Evolutionary conservation across 2,329 filamentous ascomycete genomes (phyloP).

Genomic region (Ceratocystis cubensis): DNA sequence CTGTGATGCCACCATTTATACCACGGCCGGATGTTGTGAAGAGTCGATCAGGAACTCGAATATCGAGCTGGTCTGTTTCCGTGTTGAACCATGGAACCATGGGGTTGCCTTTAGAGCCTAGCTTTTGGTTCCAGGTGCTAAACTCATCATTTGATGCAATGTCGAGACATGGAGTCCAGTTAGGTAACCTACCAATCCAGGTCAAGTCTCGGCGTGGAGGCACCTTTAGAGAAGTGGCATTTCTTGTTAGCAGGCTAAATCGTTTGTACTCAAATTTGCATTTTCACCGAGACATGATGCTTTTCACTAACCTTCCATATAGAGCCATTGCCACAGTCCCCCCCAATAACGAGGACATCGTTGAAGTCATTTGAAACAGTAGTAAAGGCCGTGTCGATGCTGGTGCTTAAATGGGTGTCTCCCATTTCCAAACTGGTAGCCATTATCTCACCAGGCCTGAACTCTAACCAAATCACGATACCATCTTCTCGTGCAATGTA

Average conservation of each 20-base stretch:
- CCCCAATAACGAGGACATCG: conserved; percentile 69
- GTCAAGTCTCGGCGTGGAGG: conserved; percentile 41
- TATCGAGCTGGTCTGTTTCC: conserved; percentile 19
- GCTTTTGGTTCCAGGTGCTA: conserved; percentile 27
- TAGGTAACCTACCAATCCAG: conserved; percentile 41
- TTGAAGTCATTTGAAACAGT: conserved; percentile 54
- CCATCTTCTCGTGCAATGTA: conserved; percentile 86
- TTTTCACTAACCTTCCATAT: conserved; percentile 51
- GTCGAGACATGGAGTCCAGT: conserved; percentile 50
- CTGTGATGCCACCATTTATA: conserved; percentile 48
- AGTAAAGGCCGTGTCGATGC: conserved; percentile 71
- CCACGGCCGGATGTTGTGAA: conserved; percentile 57
- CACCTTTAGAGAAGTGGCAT: conserved; percentile 30
- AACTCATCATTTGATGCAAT: conserved; percentile 36
- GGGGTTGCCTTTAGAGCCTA: conserved; percentile 20
- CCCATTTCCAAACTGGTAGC: conserved; percentile 21
- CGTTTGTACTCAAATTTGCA: not conserved
- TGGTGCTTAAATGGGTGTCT: conserved; percentile 36
- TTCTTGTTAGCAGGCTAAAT: not conserved
- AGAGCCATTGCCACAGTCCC: conserved; percentile 64
- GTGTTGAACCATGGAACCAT: conserved; percentile 23
- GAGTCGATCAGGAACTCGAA: conserved; percentile 37
- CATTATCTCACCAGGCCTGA: conserved; percentile 42
- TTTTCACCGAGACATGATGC: not conserved
- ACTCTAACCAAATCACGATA: conserved; percentile 58